Percentiles rank a stretch among this genome's conserved stretches.
These are phyloP conservation scores for Trichosporon faecale DNA, from an alignment of 1,284 basidiomycete genomes.

Conservation along the genomic window DNA sequence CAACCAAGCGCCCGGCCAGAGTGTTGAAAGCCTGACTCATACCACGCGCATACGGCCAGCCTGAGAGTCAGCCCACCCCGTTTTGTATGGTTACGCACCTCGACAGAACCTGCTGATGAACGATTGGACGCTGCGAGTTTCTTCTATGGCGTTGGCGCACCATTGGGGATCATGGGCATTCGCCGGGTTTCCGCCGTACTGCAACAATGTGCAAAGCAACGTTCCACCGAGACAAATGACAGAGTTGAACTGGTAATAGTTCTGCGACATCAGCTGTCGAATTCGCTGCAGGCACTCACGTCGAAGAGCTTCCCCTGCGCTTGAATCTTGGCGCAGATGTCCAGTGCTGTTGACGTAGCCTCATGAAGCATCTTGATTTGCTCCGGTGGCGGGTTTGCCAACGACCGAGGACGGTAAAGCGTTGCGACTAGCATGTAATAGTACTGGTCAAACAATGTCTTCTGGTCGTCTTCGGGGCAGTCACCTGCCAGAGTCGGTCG, in stretches of 20 bases:
- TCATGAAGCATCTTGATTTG: constrained; percentile 5
- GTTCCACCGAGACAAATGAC: constrained; percentile 1
- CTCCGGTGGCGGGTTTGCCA: background rate
- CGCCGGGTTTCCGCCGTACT: background rate
- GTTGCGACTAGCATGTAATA: constrained; percentile 2
- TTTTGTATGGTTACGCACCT: background rate
- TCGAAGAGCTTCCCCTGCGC: constrained; percentile 4
- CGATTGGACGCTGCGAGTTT: background rate
- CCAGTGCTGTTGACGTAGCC: background rate
- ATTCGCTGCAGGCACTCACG: background rate
- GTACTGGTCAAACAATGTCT: constrained; percentile 7
- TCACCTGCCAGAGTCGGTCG: background rate
- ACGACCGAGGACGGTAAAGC: background rate
- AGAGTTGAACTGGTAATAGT: constrained; percentile 10
- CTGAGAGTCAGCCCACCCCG: background rate
- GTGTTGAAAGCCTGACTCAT: constrained; percentile 6
- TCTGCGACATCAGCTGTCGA: background rate
- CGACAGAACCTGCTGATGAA: constrained; percentile 6
- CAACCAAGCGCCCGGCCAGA: background rate
- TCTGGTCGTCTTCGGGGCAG: background rate
- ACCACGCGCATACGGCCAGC: constrained; percentile 4
- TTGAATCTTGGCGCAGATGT: constrained; percentile 1
- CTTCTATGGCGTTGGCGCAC: background rate
- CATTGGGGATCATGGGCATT: constrained; percentile 1
- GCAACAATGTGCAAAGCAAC: background rate